A percentile compares a stretch with the other conserved stretches of the same genome.
phyloP scores from a whole-genome alignment of 169 alveolate species.

The Eimeria tenella region DNA sequence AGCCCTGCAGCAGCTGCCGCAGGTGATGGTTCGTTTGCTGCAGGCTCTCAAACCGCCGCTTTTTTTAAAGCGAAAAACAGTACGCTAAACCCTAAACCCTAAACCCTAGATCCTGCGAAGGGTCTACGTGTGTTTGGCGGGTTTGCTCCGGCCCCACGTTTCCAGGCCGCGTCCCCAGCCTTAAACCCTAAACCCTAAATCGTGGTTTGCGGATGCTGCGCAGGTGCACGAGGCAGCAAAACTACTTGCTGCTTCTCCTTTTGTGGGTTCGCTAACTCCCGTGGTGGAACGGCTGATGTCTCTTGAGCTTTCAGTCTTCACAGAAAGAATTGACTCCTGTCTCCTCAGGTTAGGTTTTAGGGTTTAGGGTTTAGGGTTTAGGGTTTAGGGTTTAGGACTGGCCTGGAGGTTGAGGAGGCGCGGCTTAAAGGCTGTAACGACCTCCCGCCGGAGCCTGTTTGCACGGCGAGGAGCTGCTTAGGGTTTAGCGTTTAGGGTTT shows the following conservation, averaged over 20 bases:
- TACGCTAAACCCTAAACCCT: constrained; percentile 25
- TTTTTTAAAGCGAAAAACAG: constrained; percentile 61
- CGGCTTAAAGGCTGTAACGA: too few species aligned
- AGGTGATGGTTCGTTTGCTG: constrained; percentile 69
- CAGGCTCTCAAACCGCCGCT: constrained; percentile 67
- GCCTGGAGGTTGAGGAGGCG: neutral
- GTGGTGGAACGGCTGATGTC: constrained; percentile 54
- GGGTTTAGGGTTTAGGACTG: neutral
- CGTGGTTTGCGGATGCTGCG: neutral
- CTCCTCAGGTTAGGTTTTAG: constrained; percentile 36
- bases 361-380: constrained; percentile 32
- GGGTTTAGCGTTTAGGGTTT: constrained; percentile 21
- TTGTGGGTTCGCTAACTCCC: neutral
- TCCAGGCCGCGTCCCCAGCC: neutral
- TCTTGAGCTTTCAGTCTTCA: constrained; percentile 12
- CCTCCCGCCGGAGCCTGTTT: too few species aligned
- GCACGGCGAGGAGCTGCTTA: neutral
- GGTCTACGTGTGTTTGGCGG: neutral
- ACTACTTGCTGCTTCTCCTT: constrained; percentile 63
- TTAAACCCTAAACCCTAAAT: constrained; percentile 34
- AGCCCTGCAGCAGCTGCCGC: constrained; percentile 74
- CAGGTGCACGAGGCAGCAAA: constrained; percentile 75
- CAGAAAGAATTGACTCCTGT: constrained; percentile 28
- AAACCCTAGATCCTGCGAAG: neutral
- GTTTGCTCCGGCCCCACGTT: neutral